Conservation (phyloP, 2,329 filamentous ascomycete species). For the Sporothrix brasiliensis region DNA sequence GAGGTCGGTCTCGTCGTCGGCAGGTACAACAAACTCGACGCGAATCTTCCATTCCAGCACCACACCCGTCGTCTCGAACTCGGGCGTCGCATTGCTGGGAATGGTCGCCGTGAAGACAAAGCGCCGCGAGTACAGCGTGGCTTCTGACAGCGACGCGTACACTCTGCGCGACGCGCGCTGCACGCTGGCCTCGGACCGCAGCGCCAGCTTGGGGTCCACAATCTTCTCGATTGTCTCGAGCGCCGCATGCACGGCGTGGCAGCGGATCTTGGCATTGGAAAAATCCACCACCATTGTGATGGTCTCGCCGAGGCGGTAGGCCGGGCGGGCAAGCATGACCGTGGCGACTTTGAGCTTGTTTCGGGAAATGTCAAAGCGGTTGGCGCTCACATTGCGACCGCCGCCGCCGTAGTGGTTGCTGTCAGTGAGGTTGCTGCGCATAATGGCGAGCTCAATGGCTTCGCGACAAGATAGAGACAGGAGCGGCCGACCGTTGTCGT, state of each 20-base stretch:
- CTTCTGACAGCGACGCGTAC: slow-evolving; percentile 77
- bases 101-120: slow-evolving; percentile 82
- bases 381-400: slow-evolving; percentile 66
- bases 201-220: slow-evolving; percentile 75
- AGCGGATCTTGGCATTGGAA: slow-evolving; percentile 72
- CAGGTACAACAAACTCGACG: slow-evolving; percentile 87
- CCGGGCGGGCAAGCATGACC: slow-evolving; percentile 82
- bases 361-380: slow-evolving; percentile 91
- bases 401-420: slow-evolving; percentile 8
- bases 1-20: slow-evolving; percentile 40
- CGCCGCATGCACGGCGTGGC: slow-evolving; percentile 80
- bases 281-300: slow-evolving; percentile 87
- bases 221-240: slow-evolving; percentile 88
- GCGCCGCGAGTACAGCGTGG: slow-evolving; percentile 76
- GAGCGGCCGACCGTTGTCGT: slow-evolving; percentile 46
- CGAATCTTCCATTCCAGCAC: slow-evolving; percentile 85
- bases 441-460: slow-evolving; percentile 86
- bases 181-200: slow-evolving; percentile 83
- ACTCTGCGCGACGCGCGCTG: slow-evolving; percentile 82
- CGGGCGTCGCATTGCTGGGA: slow-evolving; percentile 80
- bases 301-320: slow-evolving; percentile 86
- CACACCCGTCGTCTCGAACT: slow-evolving; percentile 88
- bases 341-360: slow-evolving; percentile 91
- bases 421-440: slow-evolving; percentile 72
- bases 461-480: slow-evolving; percentile 71